Percentiles rank a stretch among this genome's conserved stretches.
phyloP scores from a whole-genome alignment of 2,329 filamentous ascomycete species.

The Zasmidium citrigriseum region DNA sequence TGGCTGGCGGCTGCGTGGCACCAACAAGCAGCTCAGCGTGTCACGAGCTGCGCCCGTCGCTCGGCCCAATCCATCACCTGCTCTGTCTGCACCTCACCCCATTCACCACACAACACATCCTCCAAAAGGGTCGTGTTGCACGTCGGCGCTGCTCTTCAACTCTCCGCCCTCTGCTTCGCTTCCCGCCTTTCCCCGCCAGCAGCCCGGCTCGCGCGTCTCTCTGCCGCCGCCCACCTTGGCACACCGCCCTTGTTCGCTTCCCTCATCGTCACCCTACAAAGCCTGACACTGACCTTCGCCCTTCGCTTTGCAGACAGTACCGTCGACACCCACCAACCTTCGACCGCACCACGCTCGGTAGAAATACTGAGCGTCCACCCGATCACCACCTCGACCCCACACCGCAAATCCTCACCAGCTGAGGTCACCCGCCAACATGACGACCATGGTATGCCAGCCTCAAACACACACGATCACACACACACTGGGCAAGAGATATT shows the following conservation, averaged over 20 bases:
- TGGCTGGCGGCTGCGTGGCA: background rate
- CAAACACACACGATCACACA: background rate
- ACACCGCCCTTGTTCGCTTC: slow-evolving; percentile 4
- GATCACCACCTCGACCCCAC: slow-evolving; percentile 9
- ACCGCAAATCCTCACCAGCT: slow-evolving; percentile 24
- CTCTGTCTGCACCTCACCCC: slow-evolving; percentile 2
- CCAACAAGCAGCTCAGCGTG: background rate
- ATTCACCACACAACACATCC: slow-evolving; percentile 1
- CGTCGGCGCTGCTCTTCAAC: background rate
- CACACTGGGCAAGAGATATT: slow-evolving; percentile 23
- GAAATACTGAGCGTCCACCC: slow-evolving; percentile 28
- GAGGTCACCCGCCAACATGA: slow-evolving; percentile 50
- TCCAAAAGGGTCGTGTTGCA: background rate
- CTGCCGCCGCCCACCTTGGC: background rate
- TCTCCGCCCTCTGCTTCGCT: background rate
- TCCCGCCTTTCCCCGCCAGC: slow-evolving; percentile 1
- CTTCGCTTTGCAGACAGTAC: background rate
- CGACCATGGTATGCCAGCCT: slow-evolving; percentile 60
- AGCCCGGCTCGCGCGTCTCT: background rate
- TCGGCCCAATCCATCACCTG: background rate
- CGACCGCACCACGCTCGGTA: slow-evolving; percentile 23
- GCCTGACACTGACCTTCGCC: slow-evolving; percentile 8
- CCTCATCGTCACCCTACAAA: slow-evolving; percentile 2
- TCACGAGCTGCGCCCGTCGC: background rate
- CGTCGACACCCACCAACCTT: slow-evolving; percentile 3